phyloP scores from a whole-genome alignment of 352 stramenopile genomes.

The Phytophthora melonis region DNA sequence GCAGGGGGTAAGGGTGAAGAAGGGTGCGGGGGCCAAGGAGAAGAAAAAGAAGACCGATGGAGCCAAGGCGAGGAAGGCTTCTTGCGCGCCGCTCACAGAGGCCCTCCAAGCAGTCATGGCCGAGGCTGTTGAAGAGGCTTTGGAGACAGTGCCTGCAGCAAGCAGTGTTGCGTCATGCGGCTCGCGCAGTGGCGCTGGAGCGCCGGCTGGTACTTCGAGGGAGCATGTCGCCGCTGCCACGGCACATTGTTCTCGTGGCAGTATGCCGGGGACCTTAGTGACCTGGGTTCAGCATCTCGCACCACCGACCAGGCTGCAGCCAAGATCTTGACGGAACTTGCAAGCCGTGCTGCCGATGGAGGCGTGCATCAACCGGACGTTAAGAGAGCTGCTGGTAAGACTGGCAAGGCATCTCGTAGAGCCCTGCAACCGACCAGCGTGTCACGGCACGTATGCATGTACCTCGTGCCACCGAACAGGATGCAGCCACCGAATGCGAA shows the following conservation, averaged over 20 bases:
- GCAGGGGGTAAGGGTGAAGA: not conserved
- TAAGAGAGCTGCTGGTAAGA: too few relatives aligned
- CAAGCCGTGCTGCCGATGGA: too few relatives aligned
- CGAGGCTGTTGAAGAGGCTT: not conserved
- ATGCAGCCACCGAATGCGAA: not conserved
- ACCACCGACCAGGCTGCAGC: not conserved
- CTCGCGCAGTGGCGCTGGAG: not conserved
- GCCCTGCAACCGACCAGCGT: not conserved
- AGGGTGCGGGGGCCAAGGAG: not conserved
- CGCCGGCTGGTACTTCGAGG: not conserved
- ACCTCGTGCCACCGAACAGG: not conserved
- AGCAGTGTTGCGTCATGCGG: not conserved
- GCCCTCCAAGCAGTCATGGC: not conserved
- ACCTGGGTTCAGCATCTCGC: not conserved
- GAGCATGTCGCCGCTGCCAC: not conserved
- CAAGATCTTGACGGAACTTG: too few relatives aligned
- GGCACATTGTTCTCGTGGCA: not conserved
- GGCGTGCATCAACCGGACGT: too few relatives aligned
- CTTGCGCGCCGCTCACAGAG: not conserved
- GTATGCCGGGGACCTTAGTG: not conserved
- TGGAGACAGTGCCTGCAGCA: not conserved
- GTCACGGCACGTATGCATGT: not conserved
- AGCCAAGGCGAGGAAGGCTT: not conserved
- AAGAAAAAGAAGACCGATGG: not conserved
- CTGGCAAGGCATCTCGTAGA: too few relatives aligned